phyloP scores from a whole-genome alignment of 139 green algal species.

The Coelastrella sp. region DNA sequence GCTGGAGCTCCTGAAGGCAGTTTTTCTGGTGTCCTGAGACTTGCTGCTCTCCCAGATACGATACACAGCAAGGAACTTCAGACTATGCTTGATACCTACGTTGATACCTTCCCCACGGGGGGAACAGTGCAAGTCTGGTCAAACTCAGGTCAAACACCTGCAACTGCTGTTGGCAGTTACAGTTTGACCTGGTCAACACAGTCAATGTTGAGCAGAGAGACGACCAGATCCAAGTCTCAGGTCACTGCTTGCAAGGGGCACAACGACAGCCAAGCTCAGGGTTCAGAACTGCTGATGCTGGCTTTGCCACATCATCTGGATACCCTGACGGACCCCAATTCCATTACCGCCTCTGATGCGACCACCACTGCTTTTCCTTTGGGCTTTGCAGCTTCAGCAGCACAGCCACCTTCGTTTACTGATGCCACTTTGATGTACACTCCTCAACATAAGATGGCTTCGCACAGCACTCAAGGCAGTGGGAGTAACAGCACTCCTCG shows the following conservation, averaged over 20 bases:
- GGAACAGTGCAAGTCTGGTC: conserved; percentile 7
- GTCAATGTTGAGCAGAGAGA: too few relatives aligned
- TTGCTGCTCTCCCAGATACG: neutral
- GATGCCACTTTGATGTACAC: neutral
- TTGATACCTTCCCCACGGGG: neutral
- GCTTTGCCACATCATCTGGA: conserved; percentile 17
- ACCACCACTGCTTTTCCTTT: neutral
- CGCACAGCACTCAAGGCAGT: neutral
- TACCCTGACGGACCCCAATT: neutral
- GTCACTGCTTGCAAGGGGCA: too few relatives aligned
- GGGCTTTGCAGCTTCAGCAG: neutral
- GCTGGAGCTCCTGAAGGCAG: neutral
- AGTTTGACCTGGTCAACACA: neutral
- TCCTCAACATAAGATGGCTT: neutral
- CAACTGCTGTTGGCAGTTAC: too few relatives aligned
- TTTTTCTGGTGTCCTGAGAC: neutral
- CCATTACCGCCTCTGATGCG: neutral
- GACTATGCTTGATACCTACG: neutral
- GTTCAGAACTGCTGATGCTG: conserved; percentile 4
- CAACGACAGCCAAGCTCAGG: too few relatives aligned
- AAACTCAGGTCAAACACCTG: neutral
- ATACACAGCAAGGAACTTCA: too few relatives aligned
- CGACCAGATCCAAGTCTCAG: too few relatives aligned
- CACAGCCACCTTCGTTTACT: neutral
- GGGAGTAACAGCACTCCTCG: too few relatives aligned